These are phyloP conservation scores for Sideroxylon spinosum DNA, from an alignment of 179 eudicot species.

Conservation along the genomic window DNA sequence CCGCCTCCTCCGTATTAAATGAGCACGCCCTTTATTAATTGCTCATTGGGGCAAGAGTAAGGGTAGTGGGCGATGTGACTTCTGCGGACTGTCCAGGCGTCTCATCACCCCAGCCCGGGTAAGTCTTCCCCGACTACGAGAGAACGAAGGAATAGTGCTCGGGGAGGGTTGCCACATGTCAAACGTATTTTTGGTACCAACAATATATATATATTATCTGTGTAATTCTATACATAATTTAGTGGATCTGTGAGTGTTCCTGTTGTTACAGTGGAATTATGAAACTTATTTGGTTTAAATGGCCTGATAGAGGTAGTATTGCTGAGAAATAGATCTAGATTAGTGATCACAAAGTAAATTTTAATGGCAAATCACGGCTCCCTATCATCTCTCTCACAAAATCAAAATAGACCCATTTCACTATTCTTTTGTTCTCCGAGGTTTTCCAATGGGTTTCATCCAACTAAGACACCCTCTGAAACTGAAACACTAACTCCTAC, in stretches of 20 bases:
- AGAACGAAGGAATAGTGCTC: too few relatives aligned
- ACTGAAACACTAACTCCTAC: conserved; percentile 16
- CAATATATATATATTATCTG: too few relatives aligned
- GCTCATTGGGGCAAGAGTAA: too few relatives aligned
- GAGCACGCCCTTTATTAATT: too few relatives aligned
- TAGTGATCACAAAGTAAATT: conserved; percentile 46
- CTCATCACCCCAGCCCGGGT: too few relatives aligned
- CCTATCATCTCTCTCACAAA: conserved; percentile 30
- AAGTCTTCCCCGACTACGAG: too few relatives aligned
- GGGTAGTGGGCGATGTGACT: too few relatives aligned
- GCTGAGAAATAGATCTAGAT: conserved; percentile 75
- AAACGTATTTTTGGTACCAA: too few relatives aligned
- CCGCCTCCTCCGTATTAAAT: too few relatives aligned
- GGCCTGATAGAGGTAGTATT: conserved; percentile 21
- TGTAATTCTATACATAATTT: too few relatives aligned
- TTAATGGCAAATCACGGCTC: conserved; percentile 43
- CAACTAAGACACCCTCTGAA: conserved; percentile 17
- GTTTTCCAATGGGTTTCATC: conserved; percentile 43
- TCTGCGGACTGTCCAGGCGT: too few relatives aligned
- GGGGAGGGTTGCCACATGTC: too few relatives aligned
- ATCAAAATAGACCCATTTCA: conserved; percentile 40
- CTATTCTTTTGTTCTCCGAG: conserved; percentile 57
- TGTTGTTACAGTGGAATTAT: background rate
- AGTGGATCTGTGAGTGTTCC: background rate
- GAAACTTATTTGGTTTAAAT: background rate